These are phyloP conservation scores for Fusarium robinianum DNA, from an alignment of 2,329 filamentous ascomycete species.

Conservation along the genomic window DNA sequence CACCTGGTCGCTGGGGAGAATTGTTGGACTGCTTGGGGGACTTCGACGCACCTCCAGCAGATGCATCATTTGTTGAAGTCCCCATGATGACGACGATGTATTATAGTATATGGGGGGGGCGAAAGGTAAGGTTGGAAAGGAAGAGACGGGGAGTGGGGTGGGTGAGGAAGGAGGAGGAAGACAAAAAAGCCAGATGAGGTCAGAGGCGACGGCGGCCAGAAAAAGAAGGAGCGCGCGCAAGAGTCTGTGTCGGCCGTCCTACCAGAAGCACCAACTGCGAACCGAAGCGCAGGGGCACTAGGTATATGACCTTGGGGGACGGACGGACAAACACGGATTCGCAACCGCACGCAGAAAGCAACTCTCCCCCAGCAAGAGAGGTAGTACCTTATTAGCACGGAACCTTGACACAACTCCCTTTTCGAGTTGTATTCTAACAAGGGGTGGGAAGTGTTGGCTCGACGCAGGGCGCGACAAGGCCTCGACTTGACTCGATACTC, in stretches of 20 bases:
- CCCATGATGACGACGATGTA: constrained; percentile 57
- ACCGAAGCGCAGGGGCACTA: constrained; percentile 20
- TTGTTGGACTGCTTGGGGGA: constrained; percentile 54
- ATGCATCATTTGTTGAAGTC: constrained; percentile 48
- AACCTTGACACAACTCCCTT: no score
- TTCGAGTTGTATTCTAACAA: no score
- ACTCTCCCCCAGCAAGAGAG: no score
- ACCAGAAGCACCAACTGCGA: constrained; percentile 29
- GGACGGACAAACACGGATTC: no score
- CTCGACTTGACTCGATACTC: no score
- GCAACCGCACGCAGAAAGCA: no score
- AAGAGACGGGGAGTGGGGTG: constrained; percentile 39
- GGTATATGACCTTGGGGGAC: no score
- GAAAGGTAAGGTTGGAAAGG: constrained; percentile 33
- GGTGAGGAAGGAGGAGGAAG: constrained; percentile 34
- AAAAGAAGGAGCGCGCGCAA: constrained; percentile 26
- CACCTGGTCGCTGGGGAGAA: constrained; percentile 51
- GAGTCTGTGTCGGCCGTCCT: no score
- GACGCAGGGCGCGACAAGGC: no score
- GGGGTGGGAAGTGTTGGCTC: no score
- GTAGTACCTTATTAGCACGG: no score
- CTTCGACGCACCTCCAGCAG: constrained; percentile 50
- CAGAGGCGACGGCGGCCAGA: constrained; percentile 42
- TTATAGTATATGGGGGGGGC: constrained; percentile 44
- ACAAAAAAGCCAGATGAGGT: constrained; percentile 47